Evolutionary conservation across 2,329 filamentous ascomycete species (phyloP).

Genomic region (Colletotrichum eleusines): DNA sequence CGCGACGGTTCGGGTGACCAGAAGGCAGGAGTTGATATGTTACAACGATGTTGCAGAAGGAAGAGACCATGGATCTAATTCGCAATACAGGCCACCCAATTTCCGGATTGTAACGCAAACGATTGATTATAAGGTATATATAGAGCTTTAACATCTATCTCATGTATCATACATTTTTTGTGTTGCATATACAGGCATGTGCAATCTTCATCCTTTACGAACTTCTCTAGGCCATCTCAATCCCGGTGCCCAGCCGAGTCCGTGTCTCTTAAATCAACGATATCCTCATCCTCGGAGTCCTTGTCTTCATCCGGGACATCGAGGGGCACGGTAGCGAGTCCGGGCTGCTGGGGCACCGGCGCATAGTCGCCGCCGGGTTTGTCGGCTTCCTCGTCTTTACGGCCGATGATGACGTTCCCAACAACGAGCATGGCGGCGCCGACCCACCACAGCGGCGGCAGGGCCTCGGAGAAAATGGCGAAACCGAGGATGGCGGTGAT

Average conservation of each 20-base stretch:
- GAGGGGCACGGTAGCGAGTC: slow-evolving; percentile 10
- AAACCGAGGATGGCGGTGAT: slow-evolving; percentile 79
- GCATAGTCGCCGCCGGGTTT: slow-evolving; percentile 47
- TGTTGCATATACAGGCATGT: background rate
- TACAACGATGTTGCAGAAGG: background rate
- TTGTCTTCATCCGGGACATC: slow-evolving; percentile 42
- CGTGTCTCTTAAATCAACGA: slow-evolving; percentile 50
- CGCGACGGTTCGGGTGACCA: background rate
- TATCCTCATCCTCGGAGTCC: slow-evolving; percentile 50
- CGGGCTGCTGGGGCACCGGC: slow-evolving; percentile 46
- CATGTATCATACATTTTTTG: background rate
- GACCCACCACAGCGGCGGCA: slow-evolving; percentile 82
- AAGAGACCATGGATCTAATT: too few relatives aligned
- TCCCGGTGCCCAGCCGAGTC: slow-evolving; percentile 31
- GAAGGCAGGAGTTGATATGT: too few relatives aligned
- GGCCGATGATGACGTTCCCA: slow-evolving; percentile 83
- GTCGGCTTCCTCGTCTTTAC: slow-evolving; percentile 67
- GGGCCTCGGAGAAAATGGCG: slow-evolving; percentile 76
- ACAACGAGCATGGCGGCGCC: slow-evolving; percentile 79
- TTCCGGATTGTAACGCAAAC: background rate
- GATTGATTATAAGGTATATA: background rate
- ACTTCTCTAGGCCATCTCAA: background rate
- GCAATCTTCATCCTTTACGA: background rate
- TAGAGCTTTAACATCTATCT: background rate
- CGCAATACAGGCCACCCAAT: background rate